These are phyloP conservation scores for Venturia oleaginea DNA, from an alignment of 2,329 filamentous ascomycete species.

Conservation along the genomic window DNA sequence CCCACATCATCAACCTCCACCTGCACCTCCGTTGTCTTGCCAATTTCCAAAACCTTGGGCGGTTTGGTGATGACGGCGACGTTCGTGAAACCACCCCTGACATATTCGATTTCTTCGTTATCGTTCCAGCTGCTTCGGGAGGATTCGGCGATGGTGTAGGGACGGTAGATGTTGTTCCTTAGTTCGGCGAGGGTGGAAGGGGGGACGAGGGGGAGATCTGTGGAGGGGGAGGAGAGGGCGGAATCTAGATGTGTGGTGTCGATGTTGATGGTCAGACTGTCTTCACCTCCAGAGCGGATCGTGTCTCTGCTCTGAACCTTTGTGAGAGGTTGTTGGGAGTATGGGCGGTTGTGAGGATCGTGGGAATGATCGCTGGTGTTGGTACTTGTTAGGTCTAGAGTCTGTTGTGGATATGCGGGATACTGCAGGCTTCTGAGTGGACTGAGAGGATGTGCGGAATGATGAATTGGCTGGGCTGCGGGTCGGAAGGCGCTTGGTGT, in stretches of 20 bases:
- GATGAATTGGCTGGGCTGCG: background rate
- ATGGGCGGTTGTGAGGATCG: background rate
- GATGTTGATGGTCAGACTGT: background rate
- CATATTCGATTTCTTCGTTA: background rate
- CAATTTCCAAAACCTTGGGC: background rate
- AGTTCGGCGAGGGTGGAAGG: background rate
- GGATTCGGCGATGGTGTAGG: background rate
- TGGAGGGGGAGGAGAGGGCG: background rate
- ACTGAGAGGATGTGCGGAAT: background rate
- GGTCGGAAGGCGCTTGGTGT: background rate
- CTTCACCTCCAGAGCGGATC: background rate
- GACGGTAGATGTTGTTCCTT: background rate
- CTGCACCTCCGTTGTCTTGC: background rate
- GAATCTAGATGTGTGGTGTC: background rate
- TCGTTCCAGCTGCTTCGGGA: background rate
- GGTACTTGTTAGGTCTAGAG: background rate
- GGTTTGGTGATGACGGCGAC: background rate
- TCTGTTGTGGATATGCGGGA: background rate
- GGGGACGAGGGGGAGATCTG: background rate
- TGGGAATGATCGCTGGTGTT: background rate
- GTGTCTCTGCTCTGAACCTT: background rate
- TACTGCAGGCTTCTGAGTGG: background rate
- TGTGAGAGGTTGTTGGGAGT: background rate
- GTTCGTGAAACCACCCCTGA: background rate
- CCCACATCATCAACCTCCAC: background rate